Percentiles rank a stretch among this genome's conserved stretches.
Evolutionary conservation across 2,329 filamentous ascomycete species (phyloP).

Genomic region (Trichoderma sp.): DNA sequence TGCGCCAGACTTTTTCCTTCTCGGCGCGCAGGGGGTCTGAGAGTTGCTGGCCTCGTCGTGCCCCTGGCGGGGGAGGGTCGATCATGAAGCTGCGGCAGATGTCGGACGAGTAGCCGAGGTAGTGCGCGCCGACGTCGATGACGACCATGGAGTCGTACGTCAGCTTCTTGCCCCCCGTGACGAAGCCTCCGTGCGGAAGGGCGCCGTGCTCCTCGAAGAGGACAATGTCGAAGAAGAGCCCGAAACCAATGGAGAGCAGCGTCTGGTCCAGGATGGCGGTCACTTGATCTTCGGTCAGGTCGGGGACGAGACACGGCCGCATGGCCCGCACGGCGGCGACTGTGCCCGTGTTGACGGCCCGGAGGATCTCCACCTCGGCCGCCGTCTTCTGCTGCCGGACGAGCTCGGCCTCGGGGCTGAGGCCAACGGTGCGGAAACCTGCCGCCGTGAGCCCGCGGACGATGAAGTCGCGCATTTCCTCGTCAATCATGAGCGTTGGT

Average conservation of each 20-base stretch:
- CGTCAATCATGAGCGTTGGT: slow-evolving; percentile 62
- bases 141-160: slow-evolving; percentile 40
- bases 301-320: slow-evolving; percentile 56
- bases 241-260: slow-evolving; percentile 55
- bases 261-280: slow-evolving; percentile 58
- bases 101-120: slow-evolving; percentile 65
- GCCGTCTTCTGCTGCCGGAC: slow-evolving; percentile 61
- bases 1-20: slow-evolving; percentile 60
- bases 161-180: slow-evolving; percentile 40
- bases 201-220: slow-evolving; percentile 61
- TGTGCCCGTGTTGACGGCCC: slow-evolving; percentile 65
- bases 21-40: slow-evolving; percentile 44
- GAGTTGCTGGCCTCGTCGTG: neutral
- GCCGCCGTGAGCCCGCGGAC: slow-evolving; percentile 55
- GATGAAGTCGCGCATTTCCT: slow-evolving; percentile 67
- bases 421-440: slow-evolving; percentile 59
- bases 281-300: slow-evolving; percentile 61
- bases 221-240: slow-evolving; percentile 62
- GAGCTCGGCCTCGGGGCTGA: slow-evolving; percentile 57
- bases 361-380: slow-evolving; percentile 59
- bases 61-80: slow-evolving; percentile 36
- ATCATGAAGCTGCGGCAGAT: slow-evolving; percentile 65
- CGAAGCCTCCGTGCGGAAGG: slow-evolving; percentile 56
- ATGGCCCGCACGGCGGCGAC: slow-evolving; percentile 63
- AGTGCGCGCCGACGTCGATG: slow-evolving; percentile 65